Percentiles rank a stretch among this genome's conserved stretches.
Evolutionary conservation across 352 stramenopile species (phyloP).

Genomic region (Nothophytophthora sp.): DNA sequence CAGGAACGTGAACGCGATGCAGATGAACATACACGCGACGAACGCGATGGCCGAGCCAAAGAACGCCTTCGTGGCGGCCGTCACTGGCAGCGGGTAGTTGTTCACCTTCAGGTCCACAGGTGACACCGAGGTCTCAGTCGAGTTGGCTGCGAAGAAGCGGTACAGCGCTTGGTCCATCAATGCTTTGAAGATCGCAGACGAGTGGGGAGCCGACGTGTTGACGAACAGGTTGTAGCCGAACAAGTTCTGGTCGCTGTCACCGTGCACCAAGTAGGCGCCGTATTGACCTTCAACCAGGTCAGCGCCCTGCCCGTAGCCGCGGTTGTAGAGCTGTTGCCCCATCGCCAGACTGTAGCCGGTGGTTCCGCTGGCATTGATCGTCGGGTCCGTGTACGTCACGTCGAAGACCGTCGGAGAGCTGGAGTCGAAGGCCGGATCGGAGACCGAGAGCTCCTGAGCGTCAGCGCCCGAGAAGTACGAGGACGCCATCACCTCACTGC

Average conservation of each 20-base stretch:
- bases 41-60: constrained; percentile 67
- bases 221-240: constrained; percentile 70
- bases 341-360: constrained; percentile 47
- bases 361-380: constrained; percentile 41
- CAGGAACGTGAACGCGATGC: constrained; percentile 90
- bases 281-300: constrained; percentile 35
- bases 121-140: constrained; percentile 5
- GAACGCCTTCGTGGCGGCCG: constrained; percentile 39
- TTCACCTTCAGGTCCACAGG: constrained; percentile 47
- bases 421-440: constrained; percentile 30
- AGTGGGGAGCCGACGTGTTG: constrained; percentile 60
- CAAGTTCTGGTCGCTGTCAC: constrained; percentile 38
- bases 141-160: constrained; percentile 47
- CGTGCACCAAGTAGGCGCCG: constrained; percentile 52
- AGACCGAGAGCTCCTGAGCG: constrained; percentile 20
- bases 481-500: constrained; percentile 33
- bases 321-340: constrained; percentile 54
- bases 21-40: constrained; percentile 79
- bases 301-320: constrained; percentile 35
- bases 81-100: constrained; percentile 54
- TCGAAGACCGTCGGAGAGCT: constrained; percentile 55
- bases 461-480: constrained; percentile 38
- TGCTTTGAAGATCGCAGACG: constrained; percentile 62
- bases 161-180: constrained; percentile 65
- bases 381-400: constrained; percentile 50